phyloP scores from a whole-genome alignment of 2,329 filamentous ascomycete species.

The Pseudonectria buxi region DNA sequence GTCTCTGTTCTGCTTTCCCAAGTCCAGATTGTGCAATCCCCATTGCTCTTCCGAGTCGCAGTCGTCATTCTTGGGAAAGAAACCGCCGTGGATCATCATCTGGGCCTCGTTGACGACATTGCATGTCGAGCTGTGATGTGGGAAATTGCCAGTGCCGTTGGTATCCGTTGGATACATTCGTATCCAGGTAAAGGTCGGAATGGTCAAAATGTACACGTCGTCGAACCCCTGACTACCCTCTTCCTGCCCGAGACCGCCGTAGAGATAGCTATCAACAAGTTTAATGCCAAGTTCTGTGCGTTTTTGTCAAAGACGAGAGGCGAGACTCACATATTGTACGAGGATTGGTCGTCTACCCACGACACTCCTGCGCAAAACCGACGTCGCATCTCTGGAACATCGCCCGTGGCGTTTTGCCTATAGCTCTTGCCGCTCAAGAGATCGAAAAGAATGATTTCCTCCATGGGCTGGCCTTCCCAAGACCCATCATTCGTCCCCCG shows the following conservation, averaged over 20 bases:
- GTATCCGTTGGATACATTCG: constrained; percentile 41
- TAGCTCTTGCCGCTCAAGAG: constrained; percentile 54
- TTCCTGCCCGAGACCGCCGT: constrained; percentile 49
- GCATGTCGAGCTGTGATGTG: constrained; percentile 50
- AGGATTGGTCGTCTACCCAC: constrained; percentile 52
- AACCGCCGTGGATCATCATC: constrained; percentile 57
- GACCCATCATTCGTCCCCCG: constrained; percentile 43
- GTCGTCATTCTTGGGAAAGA: constrained; percentile 40
- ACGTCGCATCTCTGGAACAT: constrained; percentile 43
- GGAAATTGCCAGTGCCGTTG: constrained; percentile 32
- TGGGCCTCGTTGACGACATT: constrained; percentile 48
- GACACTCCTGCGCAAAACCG: constrained; percentile 56
- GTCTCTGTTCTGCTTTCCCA: constrained; percentile 42
- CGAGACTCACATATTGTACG: constrained; percentile 54
- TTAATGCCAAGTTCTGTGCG: neutral
- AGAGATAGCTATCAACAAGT: constrained; percentile 44
- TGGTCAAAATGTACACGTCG: constrained; percentile 52
- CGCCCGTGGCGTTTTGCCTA: constrained; percentile 46
- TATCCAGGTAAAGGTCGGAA: constrained; percentile 58
- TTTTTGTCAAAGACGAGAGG: neutral
- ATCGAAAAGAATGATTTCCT: constrained; percentile 53
- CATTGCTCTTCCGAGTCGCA: constrained; percentile 47
- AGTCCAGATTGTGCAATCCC: constrained; percentile 51
- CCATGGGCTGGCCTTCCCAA: constrained; percentile 36
- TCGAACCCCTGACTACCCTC: constrained; percentile 44